Conservation (phyloP, 2,329 filamentous ascomycete genomes). For the Cladosporium sp. region DNA sequence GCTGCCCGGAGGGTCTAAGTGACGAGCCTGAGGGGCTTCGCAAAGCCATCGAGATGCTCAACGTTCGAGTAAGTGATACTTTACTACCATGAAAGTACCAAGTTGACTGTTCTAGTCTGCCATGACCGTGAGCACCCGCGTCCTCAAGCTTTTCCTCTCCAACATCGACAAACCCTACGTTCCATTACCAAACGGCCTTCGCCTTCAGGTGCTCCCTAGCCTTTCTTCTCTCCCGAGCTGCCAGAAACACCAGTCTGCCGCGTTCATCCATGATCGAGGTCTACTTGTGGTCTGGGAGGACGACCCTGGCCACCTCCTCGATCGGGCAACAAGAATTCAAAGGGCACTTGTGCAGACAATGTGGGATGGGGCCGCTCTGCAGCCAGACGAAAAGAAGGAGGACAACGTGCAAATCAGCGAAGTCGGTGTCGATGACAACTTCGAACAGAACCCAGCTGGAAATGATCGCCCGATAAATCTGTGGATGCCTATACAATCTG, state of each 20-base stretch:
- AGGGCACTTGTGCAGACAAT: constrained; percentile 52
- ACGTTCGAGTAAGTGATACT: constrained; percentile 45
- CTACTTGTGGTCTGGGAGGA: constrained; percentile 61
- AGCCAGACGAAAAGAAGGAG: constrained; percentile 38
- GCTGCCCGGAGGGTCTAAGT: constrained; percentile 43
- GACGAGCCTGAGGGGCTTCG: constrained; percentile 45
- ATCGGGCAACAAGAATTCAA: constrained; percentile 48
- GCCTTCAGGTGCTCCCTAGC: constrained; percentile 56
- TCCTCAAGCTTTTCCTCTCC: constrained; percentile 56
- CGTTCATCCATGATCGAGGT: constrained; percentile 54
- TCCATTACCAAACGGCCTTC: constrained; percentile 52
- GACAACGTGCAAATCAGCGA: constrained; percentile 32
- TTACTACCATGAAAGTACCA: background rate
- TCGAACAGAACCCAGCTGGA: constrained; percentile 31
- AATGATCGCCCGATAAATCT: constrained; percentile 37
- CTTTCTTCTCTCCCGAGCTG: constrained; percentile 53
- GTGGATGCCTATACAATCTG: constrained; percentile 50
- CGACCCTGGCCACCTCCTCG: constrained; percentile 50
- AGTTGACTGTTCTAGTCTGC: constrained; percentile 44
- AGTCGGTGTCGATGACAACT: constrained; percentile 29
- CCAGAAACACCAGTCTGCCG: constrained; percentile 61
- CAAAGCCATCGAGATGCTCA: constrained; percentile 44
- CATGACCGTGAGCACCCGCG: constrained; percentile 61
- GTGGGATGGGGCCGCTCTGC: constrained; percentile 43
- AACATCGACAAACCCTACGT: constrained; percentile 48